phyloP scores from a whole-genome alignment of 352 stramenopile genomes.

The Albugo laibachii region DNA sequence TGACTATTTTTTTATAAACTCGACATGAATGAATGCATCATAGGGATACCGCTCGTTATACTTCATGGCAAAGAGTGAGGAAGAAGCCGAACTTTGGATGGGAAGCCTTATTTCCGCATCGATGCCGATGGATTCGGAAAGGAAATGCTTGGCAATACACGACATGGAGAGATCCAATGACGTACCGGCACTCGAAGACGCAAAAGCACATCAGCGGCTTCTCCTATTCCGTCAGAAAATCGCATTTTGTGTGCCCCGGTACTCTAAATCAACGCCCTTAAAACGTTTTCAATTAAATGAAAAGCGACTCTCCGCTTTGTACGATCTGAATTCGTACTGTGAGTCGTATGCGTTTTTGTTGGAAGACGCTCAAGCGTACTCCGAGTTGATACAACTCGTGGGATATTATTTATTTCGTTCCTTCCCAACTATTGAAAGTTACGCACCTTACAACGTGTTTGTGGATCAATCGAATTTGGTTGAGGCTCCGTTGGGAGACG shows the following conservation, averaged over 20 bases:
- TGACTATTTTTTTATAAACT: too few relatives aligned
- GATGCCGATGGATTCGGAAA: not conserved
- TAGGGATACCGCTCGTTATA: conserved; percentile 7
- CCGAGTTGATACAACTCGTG: not conserved
- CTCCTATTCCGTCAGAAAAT: conserved; percentile 8
- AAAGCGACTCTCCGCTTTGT: conserved; percentile 5
- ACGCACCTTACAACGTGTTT: conserved; percentile 53
- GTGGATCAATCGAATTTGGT: conserved; percentile 35
- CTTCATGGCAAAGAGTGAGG: conserved; percentile 9
- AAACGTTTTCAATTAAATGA: conserved; percentile 4
- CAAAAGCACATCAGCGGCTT: conserved; percentile 4
- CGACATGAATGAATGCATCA: not conserved
- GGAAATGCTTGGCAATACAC: conserved; percentile 5
- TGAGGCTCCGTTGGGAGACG: not conserved
- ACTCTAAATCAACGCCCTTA: conserved; percentile 16
- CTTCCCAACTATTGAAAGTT: not conserved
- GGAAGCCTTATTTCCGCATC: conserved; percentile 8
- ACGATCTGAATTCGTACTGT: conserved; percentile 8
- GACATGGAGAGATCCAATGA: conserved; percentile 4
- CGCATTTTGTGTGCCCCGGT: conserved; percentile 6
- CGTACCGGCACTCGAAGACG: conserved; percentile 6
- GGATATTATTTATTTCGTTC: not conserved
- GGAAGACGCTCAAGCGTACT: conserved; percentile 5
- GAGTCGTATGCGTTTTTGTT: conserved; percentile 6
- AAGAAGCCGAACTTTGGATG: conserved; percentile 6